Conservation (phyloP, 257 asterid genomes). For the Nicotiana knightiana region DNA sequence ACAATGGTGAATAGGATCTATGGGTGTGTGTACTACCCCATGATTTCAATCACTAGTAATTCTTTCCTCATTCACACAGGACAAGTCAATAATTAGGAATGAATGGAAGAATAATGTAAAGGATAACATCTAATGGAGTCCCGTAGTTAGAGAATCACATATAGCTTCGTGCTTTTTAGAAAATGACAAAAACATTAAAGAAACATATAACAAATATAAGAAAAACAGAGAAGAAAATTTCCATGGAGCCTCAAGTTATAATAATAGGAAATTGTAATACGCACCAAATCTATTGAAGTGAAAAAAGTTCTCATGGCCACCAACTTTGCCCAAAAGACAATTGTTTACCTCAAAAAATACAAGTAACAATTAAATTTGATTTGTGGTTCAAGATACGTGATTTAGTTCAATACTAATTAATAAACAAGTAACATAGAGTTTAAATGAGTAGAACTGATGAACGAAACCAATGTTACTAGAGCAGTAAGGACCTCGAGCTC, state of each 20-base stretch:
- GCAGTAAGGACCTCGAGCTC: no score
- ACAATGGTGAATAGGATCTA: no score
- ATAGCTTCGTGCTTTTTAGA: not conserved
- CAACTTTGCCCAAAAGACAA: conserved; percentile 38
- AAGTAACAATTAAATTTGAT: no score
- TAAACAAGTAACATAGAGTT: no score
- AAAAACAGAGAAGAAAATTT: not conserved
- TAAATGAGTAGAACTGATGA: no score
- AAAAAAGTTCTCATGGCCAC: conserved; percentile 81
- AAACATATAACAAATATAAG: not conserved
- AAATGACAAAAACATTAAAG: not conserved
- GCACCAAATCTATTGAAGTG: conserved; percentile 94
- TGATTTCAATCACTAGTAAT: not conserved
- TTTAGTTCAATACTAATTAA: no score
- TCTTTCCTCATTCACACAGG: not conserved
- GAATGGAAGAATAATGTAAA: not conserved
- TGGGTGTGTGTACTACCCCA: not conserved
- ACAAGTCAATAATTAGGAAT: not conserved
- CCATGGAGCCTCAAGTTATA: not conserved
- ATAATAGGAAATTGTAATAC: conserved; percentile 8
- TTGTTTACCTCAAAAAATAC: not conserved
- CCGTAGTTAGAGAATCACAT: not conserved
- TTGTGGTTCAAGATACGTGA: no score
- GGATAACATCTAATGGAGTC: not conserved
- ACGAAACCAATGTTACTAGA: no score